Evolutionary conservation across 202 grass and related monocot genomes (phyloP), one percentile per base, ranked within the genome.

Genomic region (Eragrostis tef): DNA sequence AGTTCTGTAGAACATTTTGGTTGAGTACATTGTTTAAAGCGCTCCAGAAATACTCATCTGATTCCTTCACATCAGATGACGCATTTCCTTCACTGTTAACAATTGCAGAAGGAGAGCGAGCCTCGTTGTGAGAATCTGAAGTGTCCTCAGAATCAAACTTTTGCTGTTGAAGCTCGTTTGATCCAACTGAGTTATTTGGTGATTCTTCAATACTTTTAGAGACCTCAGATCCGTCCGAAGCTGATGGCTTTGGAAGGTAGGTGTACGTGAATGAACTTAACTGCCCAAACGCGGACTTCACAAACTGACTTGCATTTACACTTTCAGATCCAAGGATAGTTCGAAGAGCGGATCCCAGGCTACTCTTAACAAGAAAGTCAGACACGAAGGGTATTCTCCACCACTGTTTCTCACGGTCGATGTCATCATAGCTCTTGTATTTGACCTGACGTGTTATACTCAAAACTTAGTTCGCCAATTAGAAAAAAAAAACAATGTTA

Each of bases 271-370:
- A 89, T 71, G 84, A 82, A 86, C 83, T 94, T 58, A 97, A 78
- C 67, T 97, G 92, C 62, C 94, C 94, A 73, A 97, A 97, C 70
- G 94, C 88, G 81, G 91, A 94, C 52, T 94, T 76, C 54, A 92
- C 94, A 65, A 97, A 97, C 67, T 94, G 92, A 85, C 89, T 97
- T 50, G 85, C 92, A 77, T 94, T 97, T 88, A 94, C 81, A 87
- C 89, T 87, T 29, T 97, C 94, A 79, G 94, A 94, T 57, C 94
- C 94, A 81, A 97, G 79, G 60, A 92, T 81, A 3, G 34, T 83
- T 83, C 87, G 91, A 77, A 97, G 77, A 79, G 92, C 86, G 86
- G 86, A 79, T 79, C 86, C 94, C 83, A 92, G 82, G 70, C 70
- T 89, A 76, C 81, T 92, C 81, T 97, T 94, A 58, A 82, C 83